Evolutionary conservation across 805 yeast species (phyloP).

Genomic region (Suhomyces canberraensis): DNA sequence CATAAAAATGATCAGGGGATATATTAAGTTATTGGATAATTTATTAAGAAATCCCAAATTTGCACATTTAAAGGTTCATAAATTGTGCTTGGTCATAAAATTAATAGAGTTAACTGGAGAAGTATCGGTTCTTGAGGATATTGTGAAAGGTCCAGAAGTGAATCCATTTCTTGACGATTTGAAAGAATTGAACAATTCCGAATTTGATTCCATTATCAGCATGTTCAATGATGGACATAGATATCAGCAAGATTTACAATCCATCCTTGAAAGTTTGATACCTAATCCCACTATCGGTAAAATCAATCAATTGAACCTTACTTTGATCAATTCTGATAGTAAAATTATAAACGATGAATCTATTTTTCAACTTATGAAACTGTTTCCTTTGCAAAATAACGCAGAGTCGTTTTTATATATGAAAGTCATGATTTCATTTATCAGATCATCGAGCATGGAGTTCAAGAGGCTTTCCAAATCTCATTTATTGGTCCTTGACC

Average conservation of each 20-base stretch:
- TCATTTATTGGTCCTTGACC: conserved; percentile 9
- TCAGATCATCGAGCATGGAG: background rate
- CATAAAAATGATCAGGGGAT: conserved; percentile 25
- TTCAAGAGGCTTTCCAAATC: conserved; percentile 8
- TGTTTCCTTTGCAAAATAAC: conserved; percentile 1
- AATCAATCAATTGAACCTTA: background rate
- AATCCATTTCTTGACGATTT: conserved; percentile 5
- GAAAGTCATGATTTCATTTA: conserved; percentile 3
- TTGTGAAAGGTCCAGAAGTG: background rate
- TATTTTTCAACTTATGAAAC: conserved; percentile 2
- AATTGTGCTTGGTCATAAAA: conserved; percentile 8
- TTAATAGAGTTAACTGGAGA: conserved; percentile 3
- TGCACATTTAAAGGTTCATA: background rate
- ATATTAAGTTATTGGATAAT: conserved; percentile 17
- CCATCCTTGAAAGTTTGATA: background rate
- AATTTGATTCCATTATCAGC: background rate
- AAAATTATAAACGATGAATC: conserved; percentile 2
- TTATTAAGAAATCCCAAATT: conserved; percentile 8
- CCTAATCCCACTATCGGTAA: background rate
- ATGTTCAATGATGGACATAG: background rate
- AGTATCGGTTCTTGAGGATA: background rate
- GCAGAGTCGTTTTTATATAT: conserved; percentile 2
- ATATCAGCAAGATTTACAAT: background rate
- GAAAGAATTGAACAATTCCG: conserved; percentile 1
- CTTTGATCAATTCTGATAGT: conserved; percentile 1